Conservation (phyloP, 495 filamentous ascomycete species). For the Penicillium arizonense region DNA sequence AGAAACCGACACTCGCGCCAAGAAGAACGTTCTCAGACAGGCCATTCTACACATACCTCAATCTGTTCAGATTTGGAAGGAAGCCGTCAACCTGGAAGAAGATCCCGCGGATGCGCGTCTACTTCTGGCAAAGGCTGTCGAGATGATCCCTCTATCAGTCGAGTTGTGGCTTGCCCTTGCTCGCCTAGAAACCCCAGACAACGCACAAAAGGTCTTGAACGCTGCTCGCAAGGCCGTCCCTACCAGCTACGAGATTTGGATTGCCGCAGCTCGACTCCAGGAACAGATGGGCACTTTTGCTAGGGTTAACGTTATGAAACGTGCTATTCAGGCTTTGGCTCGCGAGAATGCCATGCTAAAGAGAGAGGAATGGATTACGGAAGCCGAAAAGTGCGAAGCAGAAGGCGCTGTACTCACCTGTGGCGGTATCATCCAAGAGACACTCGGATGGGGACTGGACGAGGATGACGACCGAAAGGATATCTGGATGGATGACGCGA, state of each 20-base stretch:
- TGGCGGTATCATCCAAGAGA: constrained; percentile 84
- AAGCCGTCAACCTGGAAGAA: constrained; percentile 93
- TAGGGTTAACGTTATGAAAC: constrained; percentile 89
- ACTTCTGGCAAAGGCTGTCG: constrained; percentile 86
- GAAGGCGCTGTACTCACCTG: constrained; percentile 88
- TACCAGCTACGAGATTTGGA: constrained; percentile 92
- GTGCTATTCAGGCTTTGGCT: constrained; percentile 84
- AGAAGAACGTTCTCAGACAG: constrained; percentile 86
- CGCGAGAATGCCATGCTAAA: constrained; percentile 94
- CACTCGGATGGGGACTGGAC: constrained; percentile 88
- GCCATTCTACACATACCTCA: constrained; percentile 87
- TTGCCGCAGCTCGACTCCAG: constrained; percentile 86
- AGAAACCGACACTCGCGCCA: constrained; percentile 73
- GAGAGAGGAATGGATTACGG: constrained; percentile 93
- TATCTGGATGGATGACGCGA: constrained; percentile 91
- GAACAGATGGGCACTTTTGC: constrained; percentile 78
- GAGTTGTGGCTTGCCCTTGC: constrained; percentile 95
- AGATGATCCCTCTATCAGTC: constrained; percentile 88
- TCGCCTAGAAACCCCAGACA: constrained; percentile 80
- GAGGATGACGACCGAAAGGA: constrained; percentile 97
- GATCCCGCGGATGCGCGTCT: constrained; percentile 81
- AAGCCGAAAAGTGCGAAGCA: constrained; percentile 92
- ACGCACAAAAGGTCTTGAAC: constrained; percentile 92
- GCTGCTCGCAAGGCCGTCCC: constrained; percentile 91
- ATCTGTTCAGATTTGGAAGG: constrained; percentile 94